A percentile compares a stretch with the other conserved stretches of the same genome.
Conservation (phyloP, 139 green algal genomes). For the Marvania coccoides region DNA sequence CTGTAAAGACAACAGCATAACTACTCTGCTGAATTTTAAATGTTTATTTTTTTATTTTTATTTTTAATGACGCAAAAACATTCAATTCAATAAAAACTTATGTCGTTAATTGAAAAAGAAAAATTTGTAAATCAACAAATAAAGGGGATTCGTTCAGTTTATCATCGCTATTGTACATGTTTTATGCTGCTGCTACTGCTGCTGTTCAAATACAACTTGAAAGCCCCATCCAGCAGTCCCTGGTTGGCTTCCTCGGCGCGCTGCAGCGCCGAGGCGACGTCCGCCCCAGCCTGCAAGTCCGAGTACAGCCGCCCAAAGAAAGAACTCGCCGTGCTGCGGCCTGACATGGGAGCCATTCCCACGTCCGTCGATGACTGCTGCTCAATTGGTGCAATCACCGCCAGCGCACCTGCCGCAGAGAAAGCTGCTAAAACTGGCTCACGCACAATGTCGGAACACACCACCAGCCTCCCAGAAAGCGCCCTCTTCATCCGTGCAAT, state of each 20-base stretch:
- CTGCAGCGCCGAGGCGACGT: background rate
- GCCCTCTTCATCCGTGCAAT: background rate
- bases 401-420: background rate
- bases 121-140: no score
- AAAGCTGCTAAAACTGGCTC: background rate
- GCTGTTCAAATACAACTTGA: background rate
- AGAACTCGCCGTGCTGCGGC: background rate
- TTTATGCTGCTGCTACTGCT: no score
- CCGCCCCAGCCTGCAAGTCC: background rate
- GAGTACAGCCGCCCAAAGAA: background rate
- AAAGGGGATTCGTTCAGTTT: no score
- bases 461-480: slow-evolving; percentile 8
- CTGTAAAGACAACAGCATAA: background rate
- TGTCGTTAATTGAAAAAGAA: no score
- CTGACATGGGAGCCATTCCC: no score
- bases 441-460: background rate
- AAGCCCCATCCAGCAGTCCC: background rate
- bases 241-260: background rate
- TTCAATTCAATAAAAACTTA: no score
- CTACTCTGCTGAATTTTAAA: no score
- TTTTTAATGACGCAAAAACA: no score
- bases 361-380: background rate
- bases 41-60: no score
- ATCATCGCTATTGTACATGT: background rate
- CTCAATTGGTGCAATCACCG: background rate